Evolutionary conservation across 208 protist species (phyloP).

Genomic region (Leishmania tropica): DNA sequence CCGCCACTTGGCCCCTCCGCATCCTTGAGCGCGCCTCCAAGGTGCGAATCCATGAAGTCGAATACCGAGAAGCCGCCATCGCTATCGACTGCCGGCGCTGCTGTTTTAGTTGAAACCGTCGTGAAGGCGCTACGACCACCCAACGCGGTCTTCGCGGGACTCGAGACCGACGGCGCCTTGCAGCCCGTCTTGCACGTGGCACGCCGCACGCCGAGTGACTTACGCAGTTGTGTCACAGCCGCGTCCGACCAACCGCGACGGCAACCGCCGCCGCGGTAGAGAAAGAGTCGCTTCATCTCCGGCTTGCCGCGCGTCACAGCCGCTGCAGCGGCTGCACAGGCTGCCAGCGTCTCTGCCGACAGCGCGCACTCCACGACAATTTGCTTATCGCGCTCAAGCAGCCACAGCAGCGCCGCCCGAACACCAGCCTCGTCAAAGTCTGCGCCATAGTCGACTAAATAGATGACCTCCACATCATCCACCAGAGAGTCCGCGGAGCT

Average conservation of each 20-base stretch:
- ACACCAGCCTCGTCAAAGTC: conserved; percentile 14
- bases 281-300: conserved; percentile 24
- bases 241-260: conserved; percentile 24
- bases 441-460: conserved; percentile 3
- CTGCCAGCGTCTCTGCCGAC: conserved; percentile 18
- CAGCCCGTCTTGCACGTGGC: background rate
- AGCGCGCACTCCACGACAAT: conserved; percentile 28
- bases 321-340: conserved; percentile 23
- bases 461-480: conserved; percentile 28
- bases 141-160: background rate
- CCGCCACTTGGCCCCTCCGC: conserved; percentile 2
- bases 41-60: conserved; percentile 18
- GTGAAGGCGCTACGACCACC: conserved; percentile 5
- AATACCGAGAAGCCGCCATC: conserved; percentile 27
- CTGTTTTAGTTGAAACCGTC: background rate
- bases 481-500: conserved; percentile 2
- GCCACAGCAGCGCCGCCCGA: conserved; percentile 24
- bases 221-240: conserved; percentile 29
- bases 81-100: background rate
- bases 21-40: conserved; percentile 9
- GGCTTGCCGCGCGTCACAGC: conserved; percentile 11
- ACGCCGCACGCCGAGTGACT: conserved; percentile 15
- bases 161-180: background rate
- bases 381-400: conserved; percentile 30
- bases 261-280: conserved; percentile 29